Evolutionary conservation across 306 rosid species (phyloP).

Genomic region (Citrullus mucosospermus): DNA sequence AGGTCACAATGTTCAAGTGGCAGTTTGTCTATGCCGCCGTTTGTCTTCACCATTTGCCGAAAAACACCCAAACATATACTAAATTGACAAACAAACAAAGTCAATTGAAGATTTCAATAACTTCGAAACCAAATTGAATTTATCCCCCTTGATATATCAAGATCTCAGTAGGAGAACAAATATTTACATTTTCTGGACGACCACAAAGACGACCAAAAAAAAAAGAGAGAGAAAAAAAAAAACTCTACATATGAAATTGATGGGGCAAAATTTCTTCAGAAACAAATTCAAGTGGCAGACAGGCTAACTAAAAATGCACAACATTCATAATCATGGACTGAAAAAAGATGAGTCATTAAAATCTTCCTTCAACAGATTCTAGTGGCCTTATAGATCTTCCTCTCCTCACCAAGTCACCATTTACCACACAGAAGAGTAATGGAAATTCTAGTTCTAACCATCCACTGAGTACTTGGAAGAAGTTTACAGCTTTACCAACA

Average conservation of each 20-base stretch:
- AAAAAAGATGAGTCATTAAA: not conserved
- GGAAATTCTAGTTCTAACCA: not conserved
- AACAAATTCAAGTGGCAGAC: not conserved
- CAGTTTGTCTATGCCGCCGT: no score
- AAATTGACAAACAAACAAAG: not conserved
- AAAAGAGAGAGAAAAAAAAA: no score
- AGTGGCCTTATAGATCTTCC: not conserved
- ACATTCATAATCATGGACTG: not conserved
- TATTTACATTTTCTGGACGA: not conserved
- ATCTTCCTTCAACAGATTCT: not conserved
- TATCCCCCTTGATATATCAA: not conserved
- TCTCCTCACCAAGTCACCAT: not conserved
- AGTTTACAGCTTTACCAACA: not conserved
- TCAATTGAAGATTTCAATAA: not conserved
- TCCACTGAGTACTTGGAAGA: not conserved
- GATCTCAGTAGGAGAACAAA: not conserved
- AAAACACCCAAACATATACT: no score
- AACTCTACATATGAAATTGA: not conserved
- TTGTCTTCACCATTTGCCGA: no score
- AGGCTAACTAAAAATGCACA: not conserved
- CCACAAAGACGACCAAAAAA: no score
- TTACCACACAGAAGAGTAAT: not conserved
- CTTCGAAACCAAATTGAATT: not conserved
- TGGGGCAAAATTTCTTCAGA: not conserved
- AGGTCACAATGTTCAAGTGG: no score